Percentiles rank a stretch among this genome's conserved stretches.
phyloP scores from a whole-genome alignment of 805 yeast genomes.

The Wickerhamiella kurtzmanii region DNA sequence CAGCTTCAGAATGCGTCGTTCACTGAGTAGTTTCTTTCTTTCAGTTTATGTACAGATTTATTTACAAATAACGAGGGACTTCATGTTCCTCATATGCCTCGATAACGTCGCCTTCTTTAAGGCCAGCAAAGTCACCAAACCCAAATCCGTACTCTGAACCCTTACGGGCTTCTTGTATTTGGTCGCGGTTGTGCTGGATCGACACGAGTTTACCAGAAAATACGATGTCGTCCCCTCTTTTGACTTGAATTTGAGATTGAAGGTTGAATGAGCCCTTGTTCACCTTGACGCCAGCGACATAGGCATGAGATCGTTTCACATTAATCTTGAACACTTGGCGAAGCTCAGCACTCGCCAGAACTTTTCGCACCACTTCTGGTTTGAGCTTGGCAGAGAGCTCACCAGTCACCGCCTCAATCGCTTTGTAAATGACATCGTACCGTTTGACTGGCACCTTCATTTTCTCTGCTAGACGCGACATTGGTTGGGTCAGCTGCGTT shows the following conservation, averaged over 20 bases:
- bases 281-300: slow-evolving; percentile 83
- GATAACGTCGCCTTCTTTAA: slow-evolving; percentile 61
- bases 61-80: slow-evolving; percentile 35
- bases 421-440: slow-evolving; percentile 72
- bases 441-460: slow-evolving; percentile 44
- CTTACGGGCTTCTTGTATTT: slow-evolving; percentile 59
- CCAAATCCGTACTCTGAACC: slow-evolving; percentile 87
- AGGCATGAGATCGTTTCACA: slow-evolving; percentile 35
- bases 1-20: neutral
- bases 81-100: slow-evolving; percentile 58
- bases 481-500: slow-evolving; percentile 50
- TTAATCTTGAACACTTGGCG: slow-evolving; percentile 62
- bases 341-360: slow-evolving; percentile 52
- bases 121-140: slow-evolving; percentile 50
- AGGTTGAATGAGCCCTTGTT: slow-evolving; percentile 51
- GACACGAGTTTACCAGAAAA: slow-evolving; percentile 53
- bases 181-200: slow-evolving; percentile 71
- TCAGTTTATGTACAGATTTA: slow-evolving; percentile 28
- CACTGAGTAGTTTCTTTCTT: neutral
- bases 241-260: slow-evolving; percentile 43
- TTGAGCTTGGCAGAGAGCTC: slow-evolving; percentile 45
- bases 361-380: slow-evolving; percentile 54
- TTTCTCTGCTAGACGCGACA: slow-evolving; percentile 42
- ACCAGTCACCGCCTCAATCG: slow-evolving; percentile 70
- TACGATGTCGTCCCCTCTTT: slow-evolving; percentile 36